phyloP scores from a whole-genome alignment of 1,284 basidiomycete species.

The Ustilago vetiveriae region DNA sequence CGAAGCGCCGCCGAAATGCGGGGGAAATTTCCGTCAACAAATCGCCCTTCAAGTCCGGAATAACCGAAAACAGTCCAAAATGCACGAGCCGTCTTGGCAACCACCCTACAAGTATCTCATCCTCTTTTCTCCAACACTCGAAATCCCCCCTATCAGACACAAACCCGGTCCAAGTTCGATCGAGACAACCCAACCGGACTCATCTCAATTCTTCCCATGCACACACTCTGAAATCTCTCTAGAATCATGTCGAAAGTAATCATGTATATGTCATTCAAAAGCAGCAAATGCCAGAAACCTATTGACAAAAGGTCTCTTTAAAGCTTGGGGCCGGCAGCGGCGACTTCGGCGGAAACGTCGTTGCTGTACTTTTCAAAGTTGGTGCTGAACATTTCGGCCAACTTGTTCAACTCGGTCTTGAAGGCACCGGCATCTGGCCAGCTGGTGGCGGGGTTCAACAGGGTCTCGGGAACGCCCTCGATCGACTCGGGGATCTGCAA shows the following conservation, averaged over 20 bases:
- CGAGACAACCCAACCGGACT: no score
- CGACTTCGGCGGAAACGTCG: constrained; percentile 61
- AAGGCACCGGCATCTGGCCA: constrained; percentile 62
- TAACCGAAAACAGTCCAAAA: constrained; percentile 5
- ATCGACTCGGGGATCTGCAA: constrained; percentile 59
- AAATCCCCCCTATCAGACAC: background rate
- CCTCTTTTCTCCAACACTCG: background rate
- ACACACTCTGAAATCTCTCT: no score
- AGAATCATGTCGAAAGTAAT: no score
- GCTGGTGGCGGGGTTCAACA: constrained; percentile 60
- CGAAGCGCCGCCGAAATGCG: no score
- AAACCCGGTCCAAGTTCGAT: no score
- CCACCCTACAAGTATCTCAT: no score
- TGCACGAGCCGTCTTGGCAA: no score
- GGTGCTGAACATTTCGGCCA: constrained; percentile 66
- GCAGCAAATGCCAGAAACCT: no score
- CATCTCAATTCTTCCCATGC: no score
- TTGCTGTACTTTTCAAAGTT: constrained; percentile 65
- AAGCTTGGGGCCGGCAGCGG: constrained; percentile 57
- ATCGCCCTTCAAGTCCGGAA: constrained; percentile 19
- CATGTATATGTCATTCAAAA: constrained; percentile 10
- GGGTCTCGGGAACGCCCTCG: constrained; percentile 54
- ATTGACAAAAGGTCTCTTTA: no score
- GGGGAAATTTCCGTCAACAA: no score
- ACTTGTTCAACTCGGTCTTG: constrained; percentile 62